Evolutionary conservation across 2,329 filamentous ascomycete species (phyloP).

Genomic region (Colletotrichum lupini): DNA sequence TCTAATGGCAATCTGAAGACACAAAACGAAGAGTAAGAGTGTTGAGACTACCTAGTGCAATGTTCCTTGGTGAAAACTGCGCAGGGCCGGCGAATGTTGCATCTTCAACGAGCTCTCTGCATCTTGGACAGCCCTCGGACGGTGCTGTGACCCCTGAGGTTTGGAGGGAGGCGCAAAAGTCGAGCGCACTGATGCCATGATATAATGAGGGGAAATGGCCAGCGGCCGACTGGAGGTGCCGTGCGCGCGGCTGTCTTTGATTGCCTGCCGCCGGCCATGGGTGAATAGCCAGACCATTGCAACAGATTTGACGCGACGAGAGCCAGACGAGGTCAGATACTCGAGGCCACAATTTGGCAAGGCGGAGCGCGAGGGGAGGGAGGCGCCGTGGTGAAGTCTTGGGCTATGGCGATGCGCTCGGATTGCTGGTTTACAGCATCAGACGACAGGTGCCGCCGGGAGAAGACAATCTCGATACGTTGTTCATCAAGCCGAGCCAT

Average conservation of each 20-base stretch:
- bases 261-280: neutral
- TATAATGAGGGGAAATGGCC: neutral
- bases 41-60: neutral
- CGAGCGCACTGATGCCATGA: conserved; percentile 29
- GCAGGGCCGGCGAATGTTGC: neutral
- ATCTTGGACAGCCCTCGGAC: conserved; percentile 33
- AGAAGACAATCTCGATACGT: neutral
- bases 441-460: neutral
- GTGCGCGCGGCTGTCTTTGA: conserved; percentile 3
- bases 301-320: neutral
- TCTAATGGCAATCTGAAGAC: neutral
- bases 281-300: neutral
- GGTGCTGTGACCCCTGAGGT: conserved; percentile 32
- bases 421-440: neutral
- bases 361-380: neutral
- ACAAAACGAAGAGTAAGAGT: neutral
- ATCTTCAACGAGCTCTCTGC: neutral
- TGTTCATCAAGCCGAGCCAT: neutral
- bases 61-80: neutral
- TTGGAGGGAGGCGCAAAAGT: conserved; percentile 22
- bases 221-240: conserved; percentile 10
- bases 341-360: neutral
- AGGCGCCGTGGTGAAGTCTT: neutral
- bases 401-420: neutral
- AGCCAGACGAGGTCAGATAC: neutral